Conservation (phyloP, 2,329 filamentous ascomycete species). For the Epicoccum nigrum region DNA sequence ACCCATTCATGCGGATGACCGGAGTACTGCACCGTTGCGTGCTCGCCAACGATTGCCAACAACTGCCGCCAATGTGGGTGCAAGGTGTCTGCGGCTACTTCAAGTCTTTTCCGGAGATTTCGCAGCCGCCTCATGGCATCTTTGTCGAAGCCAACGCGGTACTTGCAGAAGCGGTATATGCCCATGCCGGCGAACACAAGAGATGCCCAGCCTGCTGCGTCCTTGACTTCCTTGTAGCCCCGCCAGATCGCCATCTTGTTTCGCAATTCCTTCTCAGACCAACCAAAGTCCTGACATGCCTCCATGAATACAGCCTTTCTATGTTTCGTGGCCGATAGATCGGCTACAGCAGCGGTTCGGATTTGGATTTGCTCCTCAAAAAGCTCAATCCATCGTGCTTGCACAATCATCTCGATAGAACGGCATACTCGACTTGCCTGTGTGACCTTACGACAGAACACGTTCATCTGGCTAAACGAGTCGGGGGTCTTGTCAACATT, state of each 20-base stretch:
- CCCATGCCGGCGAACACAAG: constrained; percentile 64
- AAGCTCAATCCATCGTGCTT: constrained; percentile 63
- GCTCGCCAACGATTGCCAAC: constrained; percentile 54
- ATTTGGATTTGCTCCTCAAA: constrained; percentile 59
- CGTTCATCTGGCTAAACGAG: constrained; percentile 51
- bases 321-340: constrained; percentile 55
- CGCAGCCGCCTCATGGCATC: constrained; percentile 58
- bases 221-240: constrained; percentile 65
- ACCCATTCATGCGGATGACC: constrained; percentile 62
- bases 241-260: constrained; percentile 62
- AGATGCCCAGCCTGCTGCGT: constrained; percentile 61
- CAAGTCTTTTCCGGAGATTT: constrained; percentile 55
- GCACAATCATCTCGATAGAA: constrained; percentile 65
- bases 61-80: constrained; percentile 60
- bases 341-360: constrained; percentile 48
- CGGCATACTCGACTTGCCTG: constrained; percentile 60
- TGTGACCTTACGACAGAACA: constrained; percentile 54
- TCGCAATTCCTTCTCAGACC: constrained; percentile 64
- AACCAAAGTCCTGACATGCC: constrained; percentile 60
- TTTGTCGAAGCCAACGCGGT: constrained; percentile 60
- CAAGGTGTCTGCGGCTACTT: constrained; percentile 60
- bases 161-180: constrained; percentile 66
- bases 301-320: constrained; percentile 60
- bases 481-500: constrained; percentile 17
- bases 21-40: constrained; percentile 49